These are phyloP conservation scores for Ogataea populi-albae DNA, from an alignment of 805 yeast genomes.

Conservation along the genomic window DNA sequence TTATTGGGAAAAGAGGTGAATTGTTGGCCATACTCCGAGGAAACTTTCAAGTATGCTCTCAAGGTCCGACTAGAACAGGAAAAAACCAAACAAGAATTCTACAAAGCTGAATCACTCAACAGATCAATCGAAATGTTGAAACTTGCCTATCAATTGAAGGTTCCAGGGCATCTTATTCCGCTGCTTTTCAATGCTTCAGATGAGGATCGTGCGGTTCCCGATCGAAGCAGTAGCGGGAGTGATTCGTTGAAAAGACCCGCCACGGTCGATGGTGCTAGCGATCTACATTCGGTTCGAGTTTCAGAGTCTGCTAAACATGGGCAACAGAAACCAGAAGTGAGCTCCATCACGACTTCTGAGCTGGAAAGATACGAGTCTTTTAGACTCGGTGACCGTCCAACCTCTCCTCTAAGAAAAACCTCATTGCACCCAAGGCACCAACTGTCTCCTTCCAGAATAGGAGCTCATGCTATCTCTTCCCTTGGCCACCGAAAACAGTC, in stretches of 20 bases:
- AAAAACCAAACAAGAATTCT: slow-evolving; percentile 75
- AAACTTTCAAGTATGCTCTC: slow-evolving; percentile 56
- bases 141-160: slow-evolving; percentile 54
- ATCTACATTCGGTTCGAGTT: too few relatives aligned
- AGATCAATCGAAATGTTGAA: slow-evolving; percentile 61
- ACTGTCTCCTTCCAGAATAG: slow-evolving; percentile 51
- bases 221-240: background rate
- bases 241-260: background rate
- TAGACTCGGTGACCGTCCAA: slow-evolving; percentile 31
- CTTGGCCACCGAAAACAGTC: slow-evolving; percentile 24
- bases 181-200: too few relatives aligned
- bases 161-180: slow-evolving; percentile 67
- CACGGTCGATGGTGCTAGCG: too few relatives aligned
- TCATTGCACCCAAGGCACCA: slow-evolving; percentile 21
- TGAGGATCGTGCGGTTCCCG: too few relatives aligned
- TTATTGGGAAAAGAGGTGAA: slow-evolving; percentile 53
- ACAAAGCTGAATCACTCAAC: slow-evolving; percentile 59
- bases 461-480: slow-evolving; percentile 67
- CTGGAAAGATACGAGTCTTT: too few relatives aligned
- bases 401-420: slow-evolving; percentile 15
- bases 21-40: slow-evolving; percentile 56
- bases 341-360: too few relatives aligned
- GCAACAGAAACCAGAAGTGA: too few relatives aligned
- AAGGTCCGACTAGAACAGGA: slow-evolving; percentile 70
- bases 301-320: too few relatives aligned